Conservation (phyloP, 305 asterid genomes). For the Fraxinus platypoda region DNA sequence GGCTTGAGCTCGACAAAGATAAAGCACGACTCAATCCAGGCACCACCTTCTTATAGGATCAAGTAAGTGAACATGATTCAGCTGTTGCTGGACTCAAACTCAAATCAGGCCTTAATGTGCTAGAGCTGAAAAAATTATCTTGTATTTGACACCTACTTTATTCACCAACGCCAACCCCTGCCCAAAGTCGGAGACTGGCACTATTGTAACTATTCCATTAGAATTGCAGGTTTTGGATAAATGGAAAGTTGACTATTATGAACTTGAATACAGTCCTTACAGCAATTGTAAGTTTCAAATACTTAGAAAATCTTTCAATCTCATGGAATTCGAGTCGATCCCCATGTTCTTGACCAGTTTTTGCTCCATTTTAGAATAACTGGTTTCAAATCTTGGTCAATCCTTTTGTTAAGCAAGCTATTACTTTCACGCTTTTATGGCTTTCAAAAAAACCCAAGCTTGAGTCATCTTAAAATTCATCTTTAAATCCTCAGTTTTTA, state of each 20-base stretch:
- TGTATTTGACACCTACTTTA: background rate
- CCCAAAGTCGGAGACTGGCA: background rate
- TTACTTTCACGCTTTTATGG: too few species aligned
- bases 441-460: too few species aligned
- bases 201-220: background rate
- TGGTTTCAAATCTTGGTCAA: too few species aligned
- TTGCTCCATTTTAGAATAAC: too few species aligned
- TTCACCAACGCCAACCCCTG: background rate
- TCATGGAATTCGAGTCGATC: too few species aligned
- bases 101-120: background rate
- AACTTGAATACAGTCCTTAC: background rate
- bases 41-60: background rate
- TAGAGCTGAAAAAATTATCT: background rate
- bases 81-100: background rate
- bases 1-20: background rate
- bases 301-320: too few species aligned
- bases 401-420: too few species aligned
- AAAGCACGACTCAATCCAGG: background rate
- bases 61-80: background rate
- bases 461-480: too few species aligned
- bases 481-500: too few species aligned
- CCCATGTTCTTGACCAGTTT: too few species aligned
- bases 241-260: background rate
- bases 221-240: background rate
- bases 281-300: too few species aligned